These are phyloP conservation scores for Pseudogymnoascus sp. DNA, from an alignment of 2,329 filamentous ascomycete genomes.

Conservation along the genomic window DNA sequence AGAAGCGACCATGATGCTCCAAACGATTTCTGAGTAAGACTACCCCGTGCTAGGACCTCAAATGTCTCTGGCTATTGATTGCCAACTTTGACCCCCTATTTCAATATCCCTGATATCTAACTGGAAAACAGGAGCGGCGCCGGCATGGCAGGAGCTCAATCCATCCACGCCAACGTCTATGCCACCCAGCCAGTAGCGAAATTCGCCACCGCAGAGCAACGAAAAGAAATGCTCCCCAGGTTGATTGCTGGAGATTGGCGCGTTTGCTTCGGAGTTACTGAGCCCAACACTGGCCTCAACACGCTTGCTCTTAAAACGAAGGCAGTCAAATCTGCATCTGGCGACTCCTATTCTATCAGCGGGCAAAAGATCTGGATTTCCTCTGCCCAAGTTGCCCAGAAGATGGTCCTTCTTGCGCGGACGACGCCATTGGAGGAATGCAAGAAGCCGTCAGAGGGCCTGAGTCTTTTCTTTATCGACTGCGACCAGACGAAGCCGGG, in stretches of 20 bases:
- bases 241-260: conserved; percentile 67
- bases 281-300: conserved; percentile 73
- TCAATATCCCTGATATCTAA: neutral
- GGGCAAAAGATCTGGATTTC: conserved; percentile 91
- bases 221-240: conserved; percentile 57
- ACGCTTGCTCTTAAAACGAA: conserved; percentile 64
- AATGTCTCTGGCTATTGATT: neutral
- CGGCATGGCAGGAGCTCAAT: conserved; percentile 65
- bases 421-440: conserved; percentile 65
- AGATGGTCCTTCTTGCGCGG: conserved; percentile 77
- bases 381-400: conserved; percentile 71
- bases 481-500: conserved; percentile 50
- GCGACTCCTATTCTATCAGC: conserved; percentile 57
- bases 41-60: neutral
- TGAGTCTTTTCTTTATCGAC: conserved; percentile 77
- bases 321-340: conserved; percentile 48
- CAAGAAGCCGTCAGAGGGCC: conserved; percentile 63
- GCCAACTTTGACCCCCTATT: neutral
- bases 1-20: conserved; percentile 82
- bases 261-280: conserved; percentile 79
- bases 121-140: conserved; percentile 50
- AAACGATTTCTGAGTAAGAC: conserved; percentile 61
- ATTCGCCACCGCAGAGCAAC: conserved; percentile 63
- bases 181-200: conserved; percentile 69
- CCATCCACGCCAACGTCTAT: conserved; percentile 63